Conservation (phyloP, 78 protist species). For the Dictyostelium citrinum region DNA sequence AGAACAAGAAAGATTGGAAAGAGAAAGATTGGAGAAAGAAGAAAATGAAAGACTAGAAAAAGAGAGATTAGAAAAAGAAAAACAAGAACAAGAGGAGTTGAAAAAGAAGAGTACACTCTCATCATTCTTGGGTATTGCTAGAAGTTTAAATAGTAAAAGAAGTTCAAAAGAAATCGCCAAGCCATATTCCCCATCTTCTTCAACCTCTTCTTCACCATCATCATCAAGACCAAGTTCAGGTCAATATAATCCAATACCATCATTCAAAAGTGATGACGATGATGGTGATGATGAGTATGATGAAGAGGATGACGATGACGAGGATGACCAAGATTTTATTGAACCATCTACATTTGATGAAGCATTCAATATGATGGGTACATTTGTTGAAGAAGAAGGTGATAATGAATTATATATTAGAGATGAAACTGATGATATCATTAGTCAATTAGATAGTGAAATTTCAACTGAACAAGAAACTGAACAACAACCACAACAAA, state of each 20-base stretch:
- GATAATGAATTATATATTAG: neutral
- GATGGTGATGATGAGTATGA: neutral
- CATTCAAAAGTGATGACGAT: neutral
- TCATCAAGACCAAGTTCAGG: neutral
- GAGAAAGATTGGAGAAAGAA: neutral
- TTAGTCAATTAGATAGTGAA: neutral
- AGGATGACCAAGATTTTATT: neutral
- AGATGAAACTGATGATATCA: constrained; percentile 17
- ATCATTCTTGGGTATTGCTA: neutral
- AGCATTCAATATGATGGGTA: neutral
- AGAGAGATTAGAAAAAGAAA: neutral
- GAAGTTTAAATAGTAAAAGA: neutral
- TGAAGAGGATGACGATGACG: neutral
- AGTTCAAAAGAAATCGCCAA: neutral
- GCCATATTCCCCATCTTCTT: neutral
- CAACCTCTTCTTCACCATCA: neutral
- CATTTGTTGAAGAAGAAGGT: neutral
- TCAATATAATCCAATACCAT: neutral
- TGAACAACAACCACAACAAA: neutral
- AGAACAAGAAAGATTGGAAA: neutral
- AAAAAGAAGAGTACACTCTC: neutral
- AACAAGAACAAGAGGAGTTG: neutral
- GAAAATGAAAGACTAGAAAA: neutral
- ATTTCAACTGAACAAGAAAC: neutral
- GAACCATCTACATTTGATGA: neutral